Evolutionary conservation across 139 green algal genomes (phyloP).

Genomic region (Zygnema circumcarinatum): DNA sequence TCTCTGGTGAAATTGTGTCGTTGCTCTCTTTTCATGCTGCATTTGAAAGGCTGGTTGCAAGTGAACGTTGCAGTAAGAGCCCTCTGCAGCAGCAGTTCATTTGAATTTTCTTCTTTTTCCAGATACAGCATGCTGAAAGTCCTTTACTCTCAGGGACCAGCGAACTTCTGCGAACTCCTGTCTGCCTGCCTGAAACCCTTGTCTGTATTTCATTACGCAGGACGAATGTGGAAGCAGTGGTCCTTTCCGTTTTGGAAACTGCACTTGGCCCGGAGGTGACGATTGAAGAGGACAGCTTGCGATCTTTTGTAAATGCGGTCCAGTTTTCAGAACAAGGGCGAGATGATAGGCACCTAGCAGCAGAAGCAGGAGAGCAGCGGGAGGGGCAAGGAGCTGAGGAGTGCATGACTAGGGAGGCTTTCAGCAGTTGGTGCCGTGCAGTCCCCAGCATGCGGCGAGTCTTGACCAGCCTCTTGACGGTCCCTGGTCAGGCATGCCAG

Average conservation of each 20-base stretch:
- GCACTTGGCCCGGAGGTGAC: neutral
- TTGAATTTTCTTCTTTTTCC: too few relatives aligned
- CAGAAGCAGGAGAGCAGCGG: neutral
- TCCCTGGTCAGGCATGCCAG: neutral
- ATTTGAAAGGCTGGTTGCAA: too few relatives aligned
- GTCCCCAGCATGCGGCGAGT: constrained; percentile 1
- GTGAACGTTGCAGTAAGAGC: too few relatives aligned
- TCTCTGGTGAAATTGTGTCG: too few relatives aligned
- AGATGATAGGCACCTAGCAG: neutral
- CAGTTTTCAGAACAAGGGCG: neutral
- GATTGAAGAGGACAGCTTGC: neutral
- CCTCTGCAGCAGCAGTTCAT: too few relatives aligned
- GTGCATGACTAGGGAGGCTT: constrained; percentile 11
- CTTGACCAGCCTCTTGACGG: constrained; percentile 16
- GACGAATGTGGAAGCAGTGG: neutral
- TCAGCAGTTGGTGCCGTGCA: neutral
- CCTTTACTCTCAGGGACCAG: too few relatives aligned
- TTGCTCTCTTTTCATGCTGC: too few relatives aligned
- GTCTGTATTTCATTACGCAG: too few relatives aligned
- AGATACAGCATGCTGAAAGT: too few relatives aligned
- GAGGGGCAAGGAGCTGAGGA: neutral
- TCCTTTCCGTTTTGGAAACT: neutral
- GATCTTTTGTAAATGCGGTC: neutral
- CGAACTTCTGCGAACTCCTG: too few relatives aligned
- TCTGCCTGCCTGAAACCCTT: neutral